Evolutionary conservation across 805 yeast species (phyloP).

Genomic region (Candida jianshihensis): DNA sequence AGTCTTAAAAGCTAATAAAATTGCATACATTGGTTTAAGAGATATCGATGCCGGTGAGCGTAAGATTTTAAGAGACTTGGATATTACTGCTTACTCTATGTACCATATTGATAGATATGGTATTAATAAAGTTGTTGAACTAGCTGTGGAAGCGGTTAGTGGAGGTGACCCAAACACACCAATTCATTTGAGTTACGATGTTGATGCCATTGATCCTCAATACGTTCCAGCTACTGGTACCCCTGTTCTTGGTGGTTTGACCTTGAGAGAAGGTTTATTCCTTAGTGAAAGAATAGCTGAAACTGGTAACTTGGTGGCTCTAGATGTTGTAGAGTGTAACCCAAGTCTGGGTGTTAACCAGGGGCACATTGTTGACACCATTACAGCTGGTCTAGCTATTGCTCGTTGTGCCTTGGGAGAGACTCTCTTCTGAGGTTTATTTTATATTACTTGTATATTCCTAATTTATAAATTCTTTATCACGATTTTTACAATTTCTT

Average conservation of each 20-base stretch:
- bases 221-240: slow-evolving; percentile 97
- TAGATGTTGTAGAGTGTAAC: slow-evolving; percentile 92
- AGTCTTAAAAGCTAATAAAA: slow-evolving; percentile 54
- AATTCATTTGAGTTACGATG: slow-evolving; percentile 87
- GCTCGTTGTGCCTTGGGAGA: slow-evolving; percentile 95
- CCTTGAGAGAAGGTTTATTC: slow-evolving; percentile 90
- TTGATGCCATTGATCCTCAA: slow-evolving; percentile 92
- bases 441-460: background rate
- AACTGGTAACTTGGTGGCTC: slow-evolving; percentile 78
- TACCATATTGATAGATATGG: slow-evolving; percentile 94
- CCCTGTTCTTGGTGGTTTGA: slow-evolving; percentile 91
- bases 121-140: slow-evolving; percentile 81
- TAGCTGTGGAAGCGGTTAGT: slow-evolving; percentile 77
- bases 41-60: slow-evolving; percentile 89
- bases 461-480: too few species aligned
- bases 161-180: slow-evolving; percentile 62
- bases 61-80: slow-evolving; percentile 58
- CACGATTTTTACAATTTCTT: too few species aligned
- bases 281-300: slow-evolving; percentile 88
- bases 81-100: slow-evolving; percentile 87
- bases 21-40: slow-evolving; percentile 90
- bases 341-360: slow-evolving; percentile 81
- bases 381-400: slow-evolving; percentile 82
- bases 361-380: slow-evolving; percentile 72
- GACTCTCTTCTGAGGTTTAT: slow-evolving; percentile 39